A percentile compares a stretch with the other conserved stretches of the same genome.
Evolutionary conservation across 2,329 filamentous ascomycete species (phyloP).

Genomic region (Coniella lustricola): DNA sequence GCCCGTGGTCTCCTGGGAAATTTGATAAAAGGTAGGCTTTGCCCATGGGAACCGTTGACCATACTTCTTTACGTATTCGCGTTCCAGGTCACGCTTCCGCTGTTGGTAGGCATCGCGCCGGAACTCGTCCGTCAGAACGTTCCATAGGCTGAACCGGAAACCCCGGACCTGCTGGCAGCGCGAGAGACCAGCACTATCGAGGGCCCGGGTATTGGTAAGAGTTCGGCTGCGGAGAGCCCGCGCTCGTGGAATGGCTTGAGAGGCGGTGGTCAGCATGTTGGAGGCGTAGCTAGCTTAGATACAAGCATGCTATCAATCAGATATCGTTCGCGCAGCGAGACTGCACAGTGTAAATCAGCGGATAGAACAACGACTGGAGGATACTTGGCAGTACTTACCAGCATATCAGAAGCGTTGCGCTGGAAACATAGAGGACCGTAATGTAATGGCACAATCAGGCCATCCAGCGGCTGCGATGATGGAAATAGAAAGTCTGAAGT

Average conservation of each 20-base stretch:
- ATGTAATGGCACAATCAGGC: too few species aligned
- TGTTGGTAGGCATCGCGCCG: slow-evolving; percentile 37
- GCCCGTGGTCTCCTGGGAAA: slow-evolving; percentile 27
- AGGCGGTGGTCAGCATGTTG: slow-evolving; percentile 29
- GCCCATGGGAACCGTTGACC: slow-evolving; percentile 41
- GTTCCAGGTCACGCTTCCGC: slow-evolving; percentile 35
- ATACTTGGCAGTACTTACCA: neutral
- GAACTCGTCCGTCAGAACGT: slow-evolving; percentile 33
- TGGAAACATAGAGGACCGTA: too few species aligned
- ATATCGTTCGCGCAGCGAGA: neutral
- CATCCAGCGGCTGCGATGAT: too few species aligned
- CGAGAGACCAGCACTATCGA: slow-evolving; percentile 19
- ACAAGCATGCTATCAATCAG: slow-evolving; percentile 4
- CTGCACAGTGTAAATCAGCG: neutral
- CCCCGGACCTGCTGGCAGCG: slow-evolving; percentile 34
- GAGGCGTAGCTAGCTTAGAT: neutral
- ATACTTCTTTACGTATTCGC: slow-evolving; percentile 39
- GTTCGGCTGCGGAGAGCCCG: slow-evolving; percentile 20
- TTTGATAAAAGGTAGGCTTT: slow-evolving; percentile 27
- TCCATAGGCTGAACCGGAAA: slow-evolving; percentile 44
- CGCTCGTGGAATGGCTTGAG: slow-evolving; percentile 23
- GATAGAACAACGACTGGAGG: neutral
- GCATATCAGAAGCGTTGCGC: too few species aligned
- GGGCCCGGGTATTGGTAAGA: slow-evolving; percentile 14
- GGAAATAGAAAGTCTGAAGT: too few species aligned